Evolutionary conservation across 148 eudicot species (phyloP).

Genomic region (Oxyria digyna): DNA sequence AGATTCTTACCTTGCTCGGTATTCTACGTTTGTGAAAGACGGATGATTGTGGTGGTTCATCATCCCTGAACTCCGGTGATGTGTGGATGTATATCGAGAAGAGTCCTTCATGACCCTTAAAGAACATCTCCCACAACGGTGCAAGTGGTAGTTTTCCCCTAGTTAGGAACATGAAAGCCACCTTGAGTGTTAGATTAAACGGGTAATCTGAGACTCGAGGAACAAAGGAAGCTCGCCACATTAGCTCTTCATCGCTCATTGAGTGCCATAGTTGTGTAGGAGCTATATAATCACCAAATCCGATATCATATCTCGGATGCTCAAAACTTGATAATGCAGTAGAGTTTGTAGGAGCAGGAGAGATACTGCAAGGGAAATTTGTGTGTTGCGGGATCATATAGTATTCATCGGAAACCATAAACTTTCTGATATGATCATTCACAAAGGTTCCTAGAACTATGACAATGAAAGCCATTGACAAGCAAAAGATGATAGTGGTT

Average conservation of each 20-base stretch:
- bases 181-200: constrained; percentile 31
- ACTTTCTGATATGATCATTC: constrained; percentile 25
- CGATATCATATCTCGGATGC: background rate
- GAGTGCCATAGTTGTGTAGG: constrained; percentile 41
- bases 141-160: constrained; percentile 35
- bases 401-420: constrained; percentile 30
- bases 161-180: constrained; percentile 75
- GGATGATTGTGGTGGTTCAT: constrained; percentile 25
- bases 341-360: background rate
- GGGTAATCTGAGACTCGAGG: constrained; percentile 35
- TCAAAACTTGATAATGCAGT: background rate
- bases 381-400: constrained; percentile 12
- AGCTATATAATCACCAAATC: constrained; percentile 3
- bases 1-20: constrained; percentile 49
- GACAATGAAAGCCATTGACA: constrained; percentile 37
- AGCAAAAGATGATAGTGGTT: constrained; percentile 36
- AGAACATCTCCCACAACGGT: constrained; percentile 70
- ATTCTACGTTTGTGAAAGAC: constrained; percentile 45
- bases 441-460: constrained; percentile 40
- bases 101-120: constrained; percentile 43
- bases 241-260: constrained; percentile 41
- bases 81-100: constrained; percentile 61
- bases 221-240: constrained; percentile 59
- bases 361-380: background rate
- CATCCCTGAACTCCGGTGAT: constrained; percentile 15